These are phyloP conservation scores for Athelia sp. DNA, from an alignment of 1,284 basidiomycete species.

Conservation along the genomic window DNA sequence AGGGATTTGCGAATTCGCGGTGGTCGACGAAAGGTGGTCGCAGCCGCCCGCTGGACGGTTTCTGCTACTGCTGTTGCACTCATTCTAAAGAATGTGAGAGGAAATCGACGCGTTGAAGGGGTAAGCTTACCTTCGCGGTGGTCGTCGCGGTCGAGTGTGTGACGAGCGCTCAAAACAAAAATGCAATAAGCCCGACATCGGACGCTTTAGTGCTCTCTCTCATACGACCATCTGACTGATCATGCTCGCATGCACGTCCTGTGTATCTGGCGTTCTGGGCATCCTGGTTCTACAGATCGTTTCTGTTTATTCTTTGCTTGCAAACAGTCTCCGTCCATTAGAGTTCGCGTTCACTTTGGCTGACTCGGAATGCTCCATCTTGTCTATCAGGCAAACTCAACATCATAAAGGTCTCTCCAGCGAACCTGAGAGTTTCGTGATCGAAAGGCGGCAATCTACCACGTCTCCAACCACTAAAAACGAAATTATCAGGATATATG, in stretches of 20 bases:
- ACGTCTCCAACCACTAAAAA: not conserved
- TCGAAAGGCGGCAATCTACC: not conserved
- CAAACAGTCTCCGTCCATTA: not conserved
- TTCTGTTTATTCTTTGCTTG: no score
- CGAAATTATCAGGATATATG: not conserved
- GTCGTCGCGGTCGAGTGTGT: no score
- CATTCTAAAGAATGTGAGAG: conserved; percentile 3
- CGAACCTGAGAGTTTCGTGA: not conserved
- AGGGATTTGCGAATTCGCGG: conserved; percentile 44
- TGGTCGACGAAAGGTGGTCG: conserved; percentile 40
- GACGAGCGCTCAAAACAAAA: no score
- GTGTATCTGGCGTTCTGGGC: no score
- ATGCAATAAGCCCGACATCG: no score
- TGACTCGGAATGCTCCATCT: not conserved
- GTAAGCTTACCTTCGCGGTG: no score
- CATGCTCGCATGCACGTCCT: no score
- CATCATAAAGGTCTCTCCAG: not conserved
- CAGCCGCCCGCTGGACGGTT: conserved; percentile 13
- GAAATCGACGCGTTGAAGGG: no score
- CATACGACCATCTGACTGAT: no score
- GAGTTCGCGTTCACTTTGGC: not conserved
- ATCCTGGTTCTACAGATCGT: no score
- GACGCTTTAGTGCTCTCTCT: no score
- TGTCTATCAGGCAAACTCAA: not conserved
- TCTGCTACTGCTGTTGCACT: conserved; percentile 4